A percentile compares a stretch with the other conserved stretches of the same genome.
Evolutionary conservation across 2,329 filamentous ascomycete genomes (phyloP).

Genomic region (Aspergillus oerlinghausenensis): DNA sequence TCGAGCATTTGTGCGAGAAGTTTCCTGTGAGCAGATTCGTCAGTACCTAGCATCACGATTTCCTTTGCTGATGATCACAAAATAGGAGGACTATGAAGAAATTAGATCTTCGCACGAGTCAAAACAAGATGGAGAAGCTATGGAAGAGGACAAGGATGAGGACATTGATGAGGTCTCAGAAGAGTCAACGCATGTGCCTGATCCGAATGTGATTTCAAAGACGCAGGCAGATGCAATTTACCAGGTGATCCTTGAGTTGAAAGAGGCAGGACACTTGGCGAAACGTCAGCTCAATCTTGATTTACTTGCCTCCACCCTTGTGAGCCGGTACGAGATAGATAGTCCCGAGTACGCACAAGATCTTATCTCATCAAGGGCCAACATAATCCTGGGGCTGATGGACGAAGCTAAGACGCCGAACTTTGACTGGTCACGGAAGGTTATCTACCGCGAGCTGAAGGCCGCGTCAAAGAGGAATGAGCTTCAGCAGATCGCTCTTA

Average conservation of each 20-base stretch:
- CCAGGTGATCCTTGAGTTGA: slow-evolving; percentile 34
- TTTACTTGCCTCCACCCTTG: slow-evolving; percentile 27
- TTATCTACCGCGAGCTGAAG: slow-evolving; percentile 39
- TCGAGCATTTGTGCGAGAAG: slow-evolving; percentile 41
- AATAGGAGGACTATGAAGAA: slow-evolving; percentile 31
- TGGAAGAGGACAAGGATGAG: slow-evolving; percentile 10
- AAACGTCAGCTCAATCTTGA: slow-evolving; percentile 39
- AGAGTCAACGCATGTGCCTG: slow-evolving; percentile 18
- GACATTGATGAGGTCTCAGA: slow-evolving; percentile 17
- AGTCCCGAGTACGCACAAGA: slow-evolving; percentile 33
- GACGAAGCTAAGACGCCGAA: slow-evolving; percentile 32
- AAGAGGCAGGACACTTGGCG: slow-evolving; percentile 37
- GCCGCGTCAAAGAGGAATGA: slow-evolving; percentile 25
- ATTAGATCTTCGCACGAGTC: slow-evolving; percentile 24
- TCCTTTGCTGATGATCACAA: slow-evolving; percentile 2
- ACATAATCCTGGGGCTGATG: slow-evolving; percentile 31
- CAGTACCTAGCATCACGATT: not conserved
- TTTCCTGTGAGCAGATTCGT: slow-evolving; percentile 31
- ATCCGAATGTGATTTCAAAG: slow-evolving; percentile 24
- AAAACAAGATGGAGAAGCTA: slow-evolving; percentile 15
- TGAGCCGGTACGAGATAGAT: slow-evolving; percentile 32
- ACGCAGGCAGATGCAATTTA: slow-evolving; percentile 36
- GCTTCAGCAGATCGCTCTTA: slow-evolving; percentile 26
- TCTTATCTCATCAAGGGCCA: slow-evolving; percentile 32
- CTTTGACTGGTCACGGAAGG: slow-evolving; percentile 40